Evolutionary conservation across 371 early-diverging fungal genomes (phyloP).

Genomic region (Zychaea mexicana): DNA sequence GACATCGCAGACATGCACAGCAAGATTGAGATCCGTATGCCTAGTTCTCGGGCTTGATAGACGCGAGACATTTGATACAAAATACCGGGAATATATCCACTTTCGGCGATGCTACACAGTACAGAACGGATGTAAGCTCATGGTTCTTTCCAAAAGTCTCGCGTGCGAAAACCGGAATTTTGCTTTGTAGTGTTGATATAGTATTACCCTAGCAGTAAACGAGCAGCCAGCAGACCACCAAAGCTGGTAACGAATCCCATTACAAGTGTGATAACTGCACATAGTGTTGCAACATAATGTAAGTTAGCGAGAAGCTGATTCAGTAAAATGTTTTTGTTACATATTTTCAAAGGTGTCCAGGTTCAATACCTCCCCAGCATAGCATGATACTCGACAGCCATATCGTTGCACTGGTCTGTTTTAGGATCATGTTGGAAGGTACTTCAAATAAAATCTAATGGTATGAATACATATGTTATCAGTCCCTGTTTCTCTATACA

Average conservation of each 20-base stretch:
- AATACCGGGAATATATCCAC: conserved; percentile 33
- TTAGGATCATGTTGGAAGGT: conserved; percentile 43
- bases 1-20: conserved; percentile 20
- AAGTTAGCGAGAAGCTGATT: not conserved
- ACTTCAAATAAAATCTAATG: conserved; percentile 47
- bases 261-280: conserved; percentile 8
- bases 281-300: not conserved
- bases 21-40: conserved; percentile 17
- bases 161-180: not conserved
- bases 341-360: too few relatives aligned
- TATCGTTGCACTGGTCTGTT: conserved; percentile 31
- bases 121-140: too few relatives aligned
- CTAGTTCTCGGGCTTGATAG: conserved; percentile 25
- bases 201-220: conserved; percentile 32
- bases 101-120: conserved; percentile 20
- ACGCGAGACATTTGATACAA: conserved; percentile 28
- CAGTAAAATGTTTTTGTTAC: too few relatives aligned
- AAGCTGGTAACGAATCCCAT: conserved; percentile 35
- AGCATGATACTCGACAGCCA: conserved; percentile 50
- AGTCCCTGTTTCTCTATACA: not conserved
- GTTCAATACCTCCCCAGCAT: conserved; percentile 46
- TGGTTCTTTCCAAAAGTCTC: not conserved
- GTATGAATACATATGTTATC: not conserved
- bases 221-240: conserved; percentile 20
- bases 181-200: not conserved